These are phyloP conservation scores for Petunia axillaris DNA, from an alignment of 257 asterid species.

Conservation along the genomic window DNA sequence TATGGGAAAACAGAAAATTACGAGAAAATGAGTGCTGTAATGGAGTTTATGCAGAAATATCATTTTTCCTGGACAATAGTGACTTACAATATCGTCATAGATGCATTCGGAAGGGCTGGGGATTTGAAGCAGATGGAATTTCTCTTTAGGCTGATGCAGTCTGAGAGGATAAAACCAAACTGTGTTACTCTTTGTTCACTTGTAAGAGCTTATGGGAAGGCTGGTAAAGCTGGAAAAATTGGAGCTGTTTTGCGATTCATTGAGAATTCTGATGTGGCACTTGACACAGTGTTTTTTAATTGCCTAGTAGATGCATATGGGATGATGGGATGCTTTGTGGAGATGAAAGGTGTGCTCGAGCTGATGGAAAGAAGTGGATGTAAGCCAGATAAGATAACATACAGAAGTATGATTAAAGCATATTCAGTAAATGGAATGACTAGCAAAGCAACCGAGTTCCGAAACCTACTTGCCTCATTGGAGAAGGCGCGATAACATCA, in stretches of 20 bases:
- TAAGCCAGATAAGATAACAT: slow-evolving; percentile 75
- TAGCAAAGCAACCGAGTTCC: slow-evolving; percentile 64
- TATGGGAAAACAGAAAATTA: slow-evolving; percentile 80
- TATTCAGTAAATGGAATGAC: slow-evolving; percentile 62
- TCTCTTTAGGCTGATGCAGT: slow-evolving; percentile 86
- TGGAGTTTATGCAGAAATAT: slow-evolving; percentile 90
- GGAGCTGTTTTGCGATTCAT: slow-evolving; percentile 56
- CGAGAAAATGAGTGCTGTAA: slow-evolving; percentile 85
- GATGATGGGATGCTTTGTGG: slow-evolving; percentile 79
- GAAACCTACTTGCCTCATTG: slow-evolving; percentile 53
- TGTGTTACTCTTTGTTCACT: slow-evolving; percentile 86
- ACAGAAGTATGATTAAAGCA: slow-evolving; percentile 79
- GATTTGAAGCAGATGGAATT: slow-evolving; percentile 83
- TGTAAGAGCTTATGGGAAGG: slow-evolving; percentile 74
- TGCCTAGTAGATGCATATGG: slow-evolving; percentile 89
- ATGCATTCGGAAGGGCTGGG: slow-evolving; percentile 87
- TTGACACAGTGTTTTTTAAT: slow-evolving; percentile 79
- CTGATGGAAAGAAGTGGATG: slow-evolving; percentile 79
- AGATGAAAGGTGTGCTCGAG: slow-evolving; percentile 79
- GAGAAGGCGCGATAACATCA: neutral
- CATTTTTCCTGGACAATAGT: slow-evolving; percentile 86
- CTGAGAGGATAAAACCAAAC: slow-evolving; percentile 78
- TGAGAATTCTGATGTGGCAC: slow-evolving; percentile 75
- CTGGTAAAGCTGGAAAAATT: slow-evolving; percentile 66
- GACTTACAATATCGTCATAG: slow-evolving; percentile 87